Percentiles rank a stretch among this genome's conserved stretches.
Conservation (phyloP, 2,329 filamentous ascomycete species). For the Dothideomycetes sp. region DNA sequence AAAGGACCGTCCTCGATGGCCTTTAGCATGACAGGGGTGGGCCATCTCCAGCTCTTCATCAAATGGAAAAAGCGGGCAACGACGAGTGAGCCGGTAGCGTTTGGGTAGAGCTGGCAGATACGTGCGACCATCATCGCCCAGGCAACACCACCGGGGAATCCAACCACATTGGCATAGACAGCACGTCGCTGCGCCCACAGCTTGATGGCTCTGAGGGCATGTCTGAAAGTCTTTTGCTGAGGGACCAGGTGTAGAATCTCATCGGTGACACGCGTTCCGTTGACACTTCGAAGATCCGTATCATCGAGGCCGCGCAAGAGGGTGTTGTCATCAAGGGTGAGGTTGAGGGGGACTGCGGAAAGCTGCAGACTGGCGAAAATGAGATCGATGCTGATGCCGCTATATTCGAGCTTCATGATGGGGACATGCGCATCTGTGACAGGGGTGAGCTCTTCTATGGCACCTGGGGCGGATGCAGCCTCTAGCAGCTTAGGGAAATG, state of each 20-base stretch:
- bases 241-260: slow-evolving; percentile 85
- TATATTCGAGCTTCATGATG: slow-evolving; percentile 93
- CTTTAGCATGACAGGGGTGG: slow-evolving; percentile 83
- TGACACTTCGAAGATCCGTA: slow-evolving; percentile 75
- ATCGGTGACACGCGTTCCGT: slow-evolving; percentile 88
- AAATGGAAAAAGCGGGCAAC: slow-evolving; percentile 92
- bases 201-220: slow-evolving; percentile 85
- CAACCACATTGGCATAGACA: slow-evolving; percentile 92
- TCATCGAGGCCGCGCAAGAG: slow-evolving; percentile 80
- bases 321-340: slow-evolving; percentile 72
- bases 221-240: slow-evolving; percentile 77
- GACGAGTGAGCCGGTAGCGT: slow-evolving; percentile 77
- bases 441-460: slow-evolving; percentile 72
- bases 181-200: slow-evolving; percentile 88
- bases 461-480: slow-evolving; percentile 62
- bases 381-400: slow-evolving; percentile 85
- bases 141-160: slow-evolving; percentile 90
- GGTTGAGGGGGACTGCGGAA: slow-evolving; percentile 39
- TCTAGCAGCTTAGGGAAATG: slow-evolving; percentile 73
- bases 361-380: slow-evolving; percentile 46
- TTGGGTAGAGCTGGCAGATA: slow-evolving; percentile 92
- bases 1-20: slow-evolving; percentile 72
- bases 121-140: slow-evolving; percentile 97
- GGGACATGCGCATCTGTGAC: slow-evolving; percentile 90
- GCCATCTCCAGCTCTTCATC: slow-evolving; percentile 87